phyloP scores from a whole-genome alignment of 2,329 filamentous ascomycete species.

The Trichoderma atrobrunneum region DNA sequence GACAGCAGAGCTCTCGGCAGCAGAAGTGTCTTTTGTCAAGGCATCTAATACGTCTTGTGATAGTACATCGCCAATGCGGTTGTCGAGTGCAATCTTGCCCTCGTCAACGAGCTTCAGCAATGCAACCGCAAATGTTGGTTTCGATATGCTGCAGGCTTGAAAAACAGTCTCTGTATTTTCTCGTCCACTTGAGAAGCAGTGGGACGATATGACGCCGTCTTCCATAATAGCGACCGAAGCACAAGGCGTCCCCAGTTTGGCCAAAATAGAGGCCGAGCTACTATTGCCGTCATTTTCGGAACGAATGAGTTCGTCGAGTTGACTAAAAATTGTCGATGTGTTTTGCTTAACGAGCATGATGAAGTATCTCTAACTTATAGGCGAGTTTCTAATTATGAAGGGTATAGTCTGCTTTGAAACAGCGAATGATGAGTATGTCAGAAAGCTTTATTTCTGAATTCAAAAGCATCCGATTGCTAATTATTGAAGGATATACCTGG shows the following conservation, averaged over 20 bases:
- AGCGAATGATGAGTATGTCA: not conserved
- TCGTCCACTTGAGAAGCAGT: constrained; percentile 21
- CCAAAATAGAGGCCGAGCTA: constrained; percentile 1
- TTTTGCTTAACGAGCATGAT: not conserved
- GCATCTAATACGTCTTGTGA: constrained; percentile 4
- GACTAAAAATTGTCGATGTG: not conserved
- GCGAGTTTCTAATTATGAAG: not conserved
- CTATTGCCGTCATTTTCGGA: not conserved
- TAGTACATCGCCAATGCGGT: constrained; percentile 17
- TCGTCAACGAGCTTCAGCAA: constrained; percentile 22
- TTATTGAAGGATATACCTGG: not conserved
- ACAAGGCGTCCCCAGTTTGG: constrained; percentile 18
- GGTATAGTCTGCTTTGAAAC: not conserved
- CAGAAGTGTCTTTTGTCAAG: constrained; percentile 9
- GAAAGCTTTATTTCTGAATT: not conserved
- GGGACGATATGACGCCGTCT: constrained; percentile 20
- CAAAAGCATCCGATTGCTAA: not conserved
- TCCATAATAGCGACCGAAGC: constrained; percentile 23
- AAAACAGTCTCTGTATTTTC: constrained; percentile 21
- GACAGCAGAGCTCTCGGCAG: not conserved
- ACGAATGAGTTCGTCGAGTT: not conserved
- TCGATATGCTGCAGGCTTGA: constrained; percentile 25
- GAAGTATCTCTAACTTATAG: not conserved
- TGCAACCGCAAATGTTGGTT: constrained; percentile 20
- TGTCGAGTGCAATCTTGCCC: constrained; percentile 17